phyloP scores from a whole-genome alignment of 1,284 basidiomycete genomes.

The Rhodotorula sp. region DNA sequence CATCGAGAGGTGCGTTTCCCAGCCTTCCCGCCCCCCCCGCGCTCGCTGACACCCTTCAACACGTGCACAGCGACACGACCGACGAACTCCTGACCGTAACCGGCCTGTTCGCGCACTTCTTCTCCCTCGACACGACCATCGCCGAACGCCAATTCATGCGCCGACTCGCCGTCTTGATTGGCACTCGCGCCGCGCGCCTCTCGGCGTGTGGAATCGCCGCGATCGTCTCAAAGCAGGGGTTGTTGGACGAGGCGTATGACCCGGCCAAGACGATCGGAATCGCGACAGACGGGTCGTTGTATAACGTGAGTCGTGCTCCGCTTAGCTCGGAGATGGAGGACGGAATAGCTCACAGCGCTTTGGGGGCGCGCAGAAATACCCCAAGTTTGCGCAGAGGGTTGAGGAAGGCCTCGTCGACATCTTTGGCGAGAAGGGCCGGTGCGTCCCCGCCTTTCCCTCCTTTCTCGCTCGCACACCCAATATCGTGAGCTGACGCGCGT shows the following conservation, averaged over 20 bases:
- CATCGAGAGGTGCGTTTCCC: constrained; percentile 73
- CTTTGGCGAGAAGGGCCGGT: constrained; percentile 80
- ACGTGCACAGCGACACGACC: constrained; percentile 75
- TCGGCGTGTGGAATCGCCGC: constrained; percentile 92
- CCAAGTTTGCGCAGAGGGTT: constrained; percentile 82
- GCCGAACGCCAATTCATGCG: constrained; percentile 95
- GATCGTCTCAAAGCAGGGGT: constrained; percentile 87
- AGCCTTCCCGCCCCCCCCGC: background rate
- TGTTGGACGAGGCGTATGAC: constrained; percentile 71
- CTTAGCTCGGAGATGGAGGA: background rate
- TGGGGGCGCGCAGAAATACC: constrained; percentile 72
- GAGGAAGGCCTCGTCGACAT: constrained; percentile 86
- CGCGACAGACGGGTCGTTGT: constrained; percentile 87
- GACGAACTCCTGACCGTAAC: constrained; percentile 95
- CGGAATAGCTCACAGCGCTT: background rate
- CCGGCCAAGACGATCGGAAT: constrained; percentile 60
- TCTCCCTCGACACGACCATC: constrained; percentile 82
- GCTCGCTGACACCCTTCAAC: background rate
- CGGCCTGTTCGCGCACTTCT: constrained; percentile 92
- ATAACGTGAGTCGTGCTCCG: constrained; percentile 66
- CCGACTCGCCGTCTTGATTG: constrained; percentile 57
- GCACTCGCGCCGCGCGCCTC: constrained; percentile 76
- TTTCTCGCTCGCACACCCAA: background rate
- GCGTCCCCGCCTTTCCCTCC: background rate
- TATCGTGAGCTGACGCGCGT: background rate